phyloP scores from a whole-genome alignment of 2,329 filamentous ascomycete species.

The Alternaria solani region DNA sequence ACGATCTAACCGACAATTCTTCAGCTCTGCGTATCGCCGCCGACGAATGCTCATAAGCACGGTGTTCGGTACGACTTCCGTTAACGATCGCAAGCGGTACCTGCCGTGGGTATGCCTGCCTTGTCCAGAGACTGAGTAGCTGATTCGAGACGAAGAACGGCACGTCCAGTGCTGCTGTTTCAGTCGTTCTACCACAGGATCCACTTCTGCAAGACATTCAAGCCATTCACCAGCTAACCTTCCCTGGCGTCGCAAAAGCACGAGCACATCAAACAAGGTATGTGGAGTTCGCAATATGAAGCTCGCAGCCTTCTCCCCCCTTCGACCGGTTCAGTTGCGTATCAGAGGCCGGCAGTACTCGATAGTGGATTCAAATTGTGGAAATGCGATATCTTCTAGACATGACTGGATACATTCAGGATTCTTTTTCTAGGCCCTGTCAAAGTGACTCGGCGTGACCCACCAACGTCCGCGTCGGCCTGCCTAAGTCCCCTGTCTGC shows the following conservation, averaged over 20 bases:
- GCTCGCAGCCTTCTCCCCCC: slow-evolving; percentile 18
- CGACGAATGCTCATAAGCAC: slow-evolving; percentile 32
- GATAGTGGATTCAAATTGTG: slow-evolving; percentile 18
- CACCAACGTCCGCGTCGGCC: slow-evolving; percentile 44
- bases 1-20: slow-evolving; percentile 17
- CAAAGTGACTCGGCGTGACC: slow-evolving; percentile 28
- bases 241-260: slow-evolving; percentile 24
- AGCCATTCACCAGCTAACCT: slow-evolving; percentile 18
- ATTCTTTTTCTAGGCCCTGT: slow-evolving; percentile 31
- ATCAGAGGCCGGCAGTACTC: slow-evolving; percentile 17
- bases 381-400: slow-evolving; percentile 24
- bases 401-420: slow-evolving; percentile 23
- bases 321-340: slow-evolving; percentile 21
- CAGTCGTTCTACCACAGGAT: slow-evolving; percentile 20
- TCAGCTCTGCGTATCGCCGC: slow-evolving; percentile 20
- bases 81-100: slow-evolving; percentile 9
- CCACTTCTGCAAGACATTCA: slow-evolving; percentile 28
- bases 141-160: slow-evolving; percentile 12
- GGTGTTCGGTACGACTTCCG: slow-evolving; percentile 31
- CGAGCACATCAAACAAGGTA: slow-evolving; percentile 23
- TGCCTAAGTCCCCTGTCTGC: slow-evolving; percentile 31
- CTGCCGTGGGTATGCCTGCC: slow-evolving; percentile 5
- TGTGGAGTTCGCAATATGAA: slow-evolving; percentile 31
- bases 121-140: slow-evolving; percentile 1
- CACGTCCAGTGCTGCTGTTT: slow-evolving; percentile 27